Evolutionary conservation across 768 basidiomycete species (phyloP).

Genomic region (Cystoderma amianthinum): DNA sequence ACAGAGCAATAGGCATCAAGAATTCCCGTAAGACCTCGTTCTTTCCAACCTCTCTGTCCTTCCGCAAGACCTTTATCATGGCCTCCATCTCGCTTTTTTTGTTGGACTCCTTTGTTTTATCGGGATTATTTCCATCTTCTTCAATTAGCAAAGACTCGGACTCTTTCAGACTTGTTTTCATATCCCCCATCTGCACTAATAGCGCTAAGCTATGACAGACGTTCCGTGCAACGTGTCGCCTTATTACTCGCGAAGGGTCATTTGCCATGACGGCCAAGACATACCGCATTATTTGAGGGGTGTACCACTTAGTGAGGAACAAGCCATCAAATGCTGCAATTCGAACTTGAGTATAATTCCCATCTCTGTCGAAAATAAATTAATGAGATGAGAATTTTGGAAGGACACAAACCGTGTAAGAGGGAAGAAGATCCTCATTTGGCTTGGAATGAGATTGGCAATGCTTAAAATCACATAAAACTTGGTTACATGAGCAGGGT

Average conservation of each 20-base stretch:
- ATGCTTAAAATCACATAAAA: slow-evolving; percentile 75
- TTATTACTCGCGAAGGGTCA: slow-evolving; percentile 77
- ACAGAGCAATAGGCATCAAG: slow-evolving; percentile 81
- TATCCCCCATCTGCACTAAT: slow-evolving; percentile 84
- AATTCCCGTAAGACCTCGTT: slow-evolving; percentile 74
- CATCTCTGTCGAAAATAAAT: slow-evolving; percentile 53
- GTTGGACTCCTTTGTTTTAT: slow-evolving; percentile 64
- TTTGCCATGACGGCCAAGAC: slow-evolving; percentile 80
- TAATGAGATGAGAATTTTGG: neutral
- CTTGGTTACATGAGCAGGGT: slow-evolving; percentile 26
- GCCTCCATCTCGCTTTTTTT: slow-evolving; percentile 81
- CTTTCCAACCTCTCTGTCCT: slow-evolving; percentile 81
- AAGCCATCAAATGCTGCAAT: slow-evolving; percentile 92
- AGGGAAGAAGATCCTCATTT: slow-evolving; percentile 74
- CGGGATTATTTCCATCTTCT: slow-evolving; percentile 72
- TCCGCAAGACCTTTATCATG: slow-evolving; percentile 82
- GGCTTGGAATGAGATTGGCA: slow-evolving; percentile 72
- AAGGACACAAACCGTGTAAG: slow-evolving; percentile 66
- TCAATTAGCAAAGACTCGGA: slow-evolving; percentile 76
- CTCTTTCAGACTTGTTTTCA: slow-evolving; percentile 72
- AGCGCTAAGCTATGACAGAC: slow-evolving; percentile 85
- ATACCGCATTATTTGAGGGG: slow-evolving; percentile 79
- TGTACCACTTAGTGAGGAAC: slow-evolving; percentile 85
- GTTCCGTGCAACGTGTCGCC: slow-evolving; percentile 81
- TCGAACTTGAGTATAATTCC: slow-evolving; percentile 88